Evolutionary conservation across 768 basidiomycete genomes (phyloP).

Genomic region (Calocybe cyanea): DNA sequence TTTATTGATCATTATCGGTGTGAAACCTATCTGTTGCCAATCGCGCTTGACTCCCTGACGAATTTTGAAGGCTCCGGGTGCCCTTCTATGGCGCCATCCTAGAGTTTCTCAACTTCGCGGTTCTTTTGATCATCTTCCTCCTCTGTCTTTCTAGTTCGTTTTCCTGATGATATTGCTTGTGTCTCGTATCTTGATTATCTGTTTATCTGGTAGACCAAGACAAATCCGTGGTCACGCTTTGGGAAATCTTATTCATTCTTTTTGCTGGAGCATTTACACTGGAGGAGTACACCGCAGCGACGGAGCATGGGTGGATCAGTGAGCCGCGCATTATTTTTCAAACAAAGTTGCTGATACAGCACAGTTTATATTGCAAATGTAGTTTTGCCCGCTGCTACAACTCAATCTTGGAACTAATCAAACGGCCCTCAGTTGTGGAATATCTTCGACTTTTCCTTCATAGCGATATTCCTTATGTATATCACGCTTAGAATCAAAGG

Average conservation of each 20-base stretch:
- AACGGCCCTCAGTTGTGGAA: slow-evolving; percentile 72
- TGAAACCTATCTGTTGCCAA: slow-evolving; percentile 1
- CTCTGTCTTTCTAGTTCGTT: slow-evolving; percentile 67
- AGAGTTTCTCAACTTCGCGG: slow-evolving; percentile 74
- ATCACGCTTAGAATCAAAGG: slow-evolving; percentile 63
- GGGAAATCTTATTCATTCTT: slow-evolving; percentile 73
- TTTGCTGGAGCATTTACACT: slow-evolving; percentile 76
- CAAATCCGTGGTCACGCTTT: slow-evolving; percentile 42
- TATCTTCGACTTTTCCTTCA: slow-evolving; percentile 77
- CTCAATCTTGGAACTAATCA: neutral
- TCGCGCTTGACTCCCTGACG: neutral
- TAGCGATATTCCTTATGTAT: slow-evolving; percentile 67
- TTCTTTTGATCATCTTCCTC: slow-evolving; percentile 66
- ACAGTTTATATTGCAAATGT: slow-evolving; percentile 86
- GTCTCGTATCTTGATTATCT: neutral
- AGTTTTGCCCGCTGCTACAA: slow-evolving; percentile 10
- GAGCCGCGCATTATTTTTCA: slow-evolving; percentile 13
- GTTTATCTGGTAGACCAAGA: slow-evolving; percentile 56
- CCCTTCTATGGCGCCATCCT: slow-evolving; percentile 75
- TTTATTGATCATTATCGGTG: slow-evolving; percentile 85
- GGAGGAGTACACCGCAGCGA: slow-evolving; percentile 85
- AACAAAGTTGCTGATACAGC: neutral
- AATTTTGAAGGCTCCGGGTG: slow-evolving; percentile 60
- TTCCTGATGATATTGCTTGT: neutral
- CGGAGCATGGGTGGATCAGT: slow-evolving; percentile 88